These are phyloP conservation scores for Apodospora peruviana DNA, from an alignment of 495 filamentous ascomycete genomes.

Conservation along the genomic window DNA sequence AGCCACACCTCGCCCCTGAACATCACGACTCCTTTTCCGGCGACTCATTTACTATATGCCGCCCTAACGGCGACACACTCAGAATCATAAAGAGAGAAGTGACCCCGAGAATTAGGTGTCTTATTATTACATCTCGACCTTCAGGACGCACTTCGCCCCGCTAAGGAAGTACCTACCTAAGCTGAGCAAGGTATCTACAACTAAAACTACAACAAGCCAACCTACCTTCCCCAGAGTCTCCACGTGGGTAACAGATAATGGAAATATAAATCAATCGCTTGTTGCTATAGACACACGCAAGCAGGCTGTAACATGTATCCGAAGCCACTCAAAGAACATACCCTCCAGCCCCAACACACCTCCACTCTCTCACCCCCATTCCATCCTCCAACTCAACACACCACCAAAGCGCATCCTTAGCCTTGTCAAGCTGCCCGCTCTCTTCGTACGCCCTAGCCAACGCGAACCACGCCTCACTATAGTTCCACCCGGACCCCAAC, in stretches of 20 bases:
- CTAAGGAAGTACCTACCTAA: too few relatives aligned
- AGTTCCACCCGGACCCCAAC: constrained; percentile 84
- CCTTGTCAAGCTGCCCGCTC: constrained; percentile 74
- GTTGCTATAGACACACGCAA: not conserved
- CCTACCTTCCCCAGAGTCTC: too few relatives aligned
- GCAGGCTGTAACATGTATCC: not conserved
- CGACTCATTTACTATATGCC: too few relatives aligned
- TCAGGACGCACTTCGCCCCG: too few relatives aligned
- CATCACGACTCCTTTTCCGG: too few relatives aligned
- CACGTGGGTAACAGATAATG: not conserved
- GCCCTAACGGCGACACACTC: too few relatives aligned
- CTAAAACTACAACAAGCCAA: too few relatives aligned
- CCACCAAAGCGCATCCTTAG: constrained; percentile 73
- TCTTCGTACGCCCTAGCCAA: constrained; percentile 82
- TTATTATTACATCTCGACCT: too few relatives aligned
- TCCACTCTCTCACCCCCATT: constrained; percentile 56
- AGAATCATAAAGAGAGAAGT: too few relatives aligned
- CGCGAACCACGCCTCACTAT: constrained; percentile 88
- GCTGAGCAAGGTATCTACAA: too few relatives aligned
- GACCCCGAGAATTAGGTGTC: too few relatives aligned
- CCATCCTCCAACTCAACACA: constrained; percentile 69
- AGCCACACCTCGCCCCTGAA: too few relatives aligned
- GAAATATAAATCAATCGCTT: not conserved
- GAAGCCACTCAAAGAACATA: constrained; percentile 43
- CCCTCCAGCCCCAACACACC: constrained; percentile 46